Conservation (phyloP, 176 grass and related monocot genomes). For the Dactylis glomerata region DNA sequence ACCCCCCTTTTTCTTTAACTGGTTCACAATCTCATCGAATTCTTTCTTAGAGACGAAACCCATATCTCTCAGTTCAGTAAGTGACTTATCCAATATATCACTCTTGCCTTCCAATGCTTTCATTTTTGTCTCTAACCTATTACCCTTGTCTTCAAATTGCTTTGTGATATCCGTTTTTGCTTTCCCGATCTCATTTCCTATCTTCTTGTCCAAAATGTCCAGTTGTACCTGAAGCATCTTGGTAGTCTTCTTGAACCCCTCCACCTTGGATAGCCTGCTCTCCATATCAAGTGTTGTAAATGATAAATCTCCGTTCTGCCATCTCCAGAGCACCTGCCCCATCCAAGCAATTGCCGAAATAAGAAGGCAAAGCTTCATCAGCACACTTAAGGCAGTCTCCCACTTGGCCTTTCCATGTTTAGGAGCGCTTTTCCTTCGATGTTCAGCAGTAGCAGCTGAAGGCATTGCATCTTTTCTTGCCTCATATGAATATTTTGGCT, state of each 20-base stretch:
- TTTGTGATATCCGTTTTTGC: constrained; percentile 45
- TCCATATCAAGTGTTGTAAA: constrained; percentile 46
- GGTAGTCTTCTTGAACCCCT: constrained; percentile 61
- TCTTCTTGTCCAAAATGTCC: constrained; percentile 82
- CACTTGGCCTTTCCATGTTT: constrained; percentile 48
- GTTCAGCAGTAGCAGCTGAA: constrained; percentile 32
- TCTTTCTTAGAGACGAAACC: constrained; percentile 71
- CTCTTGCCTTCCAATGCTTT: constrained; percentile 63
- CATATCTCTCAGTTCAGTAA: constrained; percentile 55
- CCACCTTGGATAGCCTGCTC: constrained; percentile 60
- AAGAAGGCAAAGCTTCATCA: constrained; percentile 55
- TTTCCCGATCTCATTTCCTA: constrained; percentile 63
- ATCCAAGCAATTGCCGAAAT: constrained; percentile 47
- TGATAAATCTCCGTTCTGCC: constrained; percentile 39
- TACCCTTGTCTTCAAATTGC: constrained; percentile 60
- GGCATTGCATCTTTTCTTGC: constrained; percentile 36
- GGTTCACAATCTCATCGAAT: constrained; percentile 60
- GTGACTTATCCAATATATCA: constrained; percentile 60
- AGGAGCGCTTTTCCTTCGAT: constrained; percentile 41
- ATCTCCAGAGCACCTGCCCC: constrained; percentile 58
- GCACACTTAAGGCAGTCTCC: constrained; percentile 46
- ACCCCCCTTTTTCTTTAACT: constrained; percentile 58
- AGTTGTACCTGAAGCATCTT: constrained; percentile 86
- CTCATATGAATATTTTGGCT: constrained; percentile 36
- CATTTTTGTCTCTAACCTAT: constrained; percentile 49